Evolutionary conservation across 257 asterid genomes (phyloP), one percentile per base, ranked within the genome.

Genomic region (Linderniella brevidens): DNA sequence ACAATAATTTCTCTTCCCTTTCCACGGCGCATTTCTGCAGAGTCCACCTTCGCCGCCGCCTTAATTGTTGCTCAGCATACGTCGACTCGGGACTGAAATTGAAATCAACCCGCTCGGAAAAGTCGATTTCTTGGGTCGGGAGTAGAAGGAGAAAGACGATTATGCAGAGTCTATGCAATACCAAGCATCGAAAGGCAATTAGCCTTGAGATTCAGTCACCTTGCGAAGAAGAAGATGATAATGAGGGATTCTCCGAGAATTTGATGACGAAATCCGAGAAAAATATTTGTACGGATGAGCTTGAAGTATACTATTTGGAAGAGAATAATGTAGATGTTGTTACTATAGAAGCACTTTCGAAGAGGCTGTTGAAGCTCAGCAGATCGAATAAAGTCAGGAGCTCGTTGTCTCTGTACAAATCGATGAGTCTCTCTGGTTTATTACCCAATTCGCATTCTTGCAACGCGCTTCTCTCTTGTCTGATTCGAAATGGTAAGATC

Each of bases 281-380:
- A 43, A 36, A 46, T 13, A 45, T 18, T 20, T 57, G 57, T 59
- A 55, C 41, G 60, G 48, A 16, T 48, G 75, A 46, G 54, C 58
- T 56, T 46, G 71, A 68, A 68, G 53, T 77, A 19, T 55, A 62
- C 61, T 81, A 67, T 56, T 63, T 88, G 65, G 98, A 84, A 76
- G 96, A 84, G 64, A 70, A 69, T 58, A 44, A 78, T 46, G 96
- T 76, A 61, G n/a, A n/a, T n/a, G n/a, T n/a, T n/a, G n/a, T n/a
- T n/a, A n/a, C n/a, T n/a, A n/a, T n/a, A n/a, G 69, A 60, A 38
- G 49, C 57, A 29, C 58, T 88, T 9, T 84, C 98, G 0, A 65
- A 68, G 39, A 84, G 98, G 83, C 62, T 88, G 39, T 67, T 88
- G 77, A 75, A 68, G 64, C 96, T 88, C 49, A 78, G 96, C 60